Base-by-base conservation (phyloP, 2,329 filamentous ascomycete genomes). In the Fusarium sp. region DNA sequence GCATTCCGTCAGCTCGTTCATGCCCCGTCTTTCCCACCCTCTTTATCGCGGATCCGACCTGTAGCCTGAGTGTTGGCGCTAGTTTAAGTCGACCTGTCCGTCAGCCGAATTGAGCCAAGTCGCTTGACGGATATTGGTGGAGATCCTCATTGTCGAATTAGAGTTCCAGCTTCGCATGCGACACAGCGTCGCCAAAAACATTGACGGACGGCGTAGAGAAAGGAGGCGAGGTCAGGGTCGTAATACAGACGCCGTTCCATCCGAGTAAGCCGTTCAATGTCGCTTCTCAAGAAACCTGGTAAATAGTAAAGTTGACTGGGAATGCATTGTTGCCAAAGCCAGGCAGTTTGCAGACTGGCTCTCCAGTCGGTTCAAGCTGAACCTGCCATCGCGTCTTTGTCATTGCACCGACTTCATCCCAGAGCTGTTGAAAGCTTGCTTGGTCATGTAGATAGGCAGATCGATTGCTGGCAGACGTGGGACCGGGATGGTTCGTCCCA, bases 331-430 rank as follows among this genome's bases (percentile, higher is more conserved):
- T 79, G 25, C 66, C 77, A 58, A 80, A 73, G 14, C 76, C 77
- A 25, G 79, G 75, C n/a, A 80, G 63, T 58, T 73, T 75, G 11
- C 70, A 67, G 34, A 76, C 58, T 14, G 71, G 65, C 30, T 80
- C 78, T 20, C 77, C 77, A 5, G 75, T 73, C 0, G 72, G 61
- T 67, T 87, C 83, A 60, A 87, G 73, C 57, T 86, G 82, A 2
- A 88, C 85, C 60, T 82, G 80, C 88, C 88, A 90, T 45, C 75
- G 77, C 2, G 88, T 89, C 27, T 82, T 83, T 1, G 88, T 90
- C 62, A 85, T 77, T 35, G 68, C 71, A 10, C 87, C 87, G 30
- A 90, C 84, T 69, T 89, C 85, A 62, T 88, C 83, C 89, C 89
- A 91, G 27, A 91, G 80, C 39, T 76, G 76, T 74, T 87, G 85